A percentile compares a stretch with the other conserved stretches of the same genome.
These are phyloP conservation scores for Xylaria scruposa DNA, from an alignment of 495 filamentous ascomycete genomes.

Conservation along the genomic window DNA sequence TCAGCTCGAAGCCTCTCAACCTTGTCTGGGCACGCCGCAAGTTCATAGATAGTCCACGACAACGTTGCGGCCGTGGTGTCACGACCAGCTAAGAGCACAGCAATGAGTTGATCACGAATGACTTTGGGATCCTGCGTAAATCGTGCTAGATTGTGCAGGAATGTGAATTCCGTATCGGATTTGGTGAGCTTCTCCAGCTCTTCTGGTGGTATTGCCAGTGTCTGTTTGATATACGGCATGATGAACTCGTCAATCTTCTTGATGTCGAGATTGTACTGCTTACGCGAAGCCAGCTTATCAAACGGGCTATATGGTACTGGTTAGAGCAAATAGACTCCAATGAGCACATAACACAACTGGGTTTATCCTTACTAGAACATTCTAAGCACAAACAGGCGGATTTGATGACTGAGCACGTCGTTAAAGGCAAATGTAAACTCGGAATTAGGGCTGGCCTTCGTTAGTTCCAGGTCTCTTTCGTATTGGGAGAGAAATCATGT, in stretches of 20 bases:
- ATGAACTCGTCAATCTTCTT: conserved; percentile 58
- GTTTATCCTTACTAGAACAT: conserved; percentile 4
- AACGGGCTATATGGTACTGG: conserved; percentile 45
- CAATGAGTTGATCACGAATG: conserved; percentile 65
- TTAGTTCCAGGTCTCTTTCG: conserved; percentile 1
- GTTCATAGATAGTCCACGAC: conserved; percentile 61
- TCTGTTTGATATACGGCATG: conserved; percentile 58
- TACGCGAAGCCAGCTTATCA: conserved; percentile 48
- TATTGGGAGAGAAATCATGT: not conserved
- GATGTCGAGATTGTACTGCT: conserved; percentile 51
- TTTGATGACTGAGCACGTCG: conserved; percentile 44
- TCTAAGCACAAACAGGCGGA: conserved; percentile 15
- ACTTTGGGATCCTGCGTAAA: conserved; percentile 53
- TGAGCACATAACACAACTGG: not conserved
- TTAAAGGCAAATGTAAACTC: conserved; percentile 61
- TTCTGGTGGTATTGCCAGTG: conserved; percentile 53
- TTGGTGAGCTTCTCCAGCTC: conserved; percentile 58
- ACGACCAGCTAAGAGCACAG: conserved; percentile 65
- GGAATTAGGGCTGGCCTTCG: conserved; percentile 45
- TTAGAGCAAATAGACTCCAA: not conserved
- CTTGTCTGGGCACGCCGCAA: conserved; percentile 56
- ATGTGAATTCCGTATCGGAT: conserved; percentile 51
- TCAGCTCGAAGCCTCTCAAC: conserved; percentile 54
- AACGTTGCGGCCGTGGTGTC: conserved; percentile 66
- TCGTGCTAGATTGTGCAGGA: conserved; percentile 55